These are phyloP conservation scores for Micractinium conductrix DNA, from an alignment of 139 green algal genomes.

Conservation along the genomic window DNA sequence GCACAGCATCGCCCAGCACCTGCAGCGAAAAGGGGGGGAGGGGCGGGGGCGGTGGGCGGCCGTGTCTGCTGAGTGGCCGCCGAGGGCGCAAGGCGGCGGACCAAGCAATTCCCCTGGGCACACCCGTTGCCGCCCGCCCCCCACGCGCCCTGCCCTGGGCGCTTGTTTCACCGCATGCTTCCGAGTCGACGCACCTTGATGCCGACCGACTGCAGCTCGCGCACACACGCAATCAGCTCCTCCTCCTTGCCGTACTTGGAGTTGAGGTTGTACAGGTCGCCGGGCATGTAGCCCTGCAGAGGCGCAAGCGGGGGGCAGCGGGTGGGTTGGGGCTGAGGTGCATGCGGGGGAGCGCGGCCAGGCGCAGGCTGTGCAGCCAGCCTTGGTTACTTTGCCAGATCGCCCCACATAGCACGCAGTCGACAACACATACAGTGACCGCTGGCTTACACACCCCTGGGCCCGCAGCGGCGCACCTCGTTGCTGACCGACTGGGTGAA, in stretches of 20 bases:
- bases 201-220: slow-evolving; percentile 57
- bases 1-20: slow-evolving; percentile 48
- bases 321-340: not conserved
- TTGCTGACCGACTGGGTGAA: slow-evolving; percentile 89
- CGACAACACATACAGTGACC: no score
- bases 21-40: no score
- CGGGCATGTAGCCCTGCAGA: slow-evolving; percentile 26
- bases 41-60: no score
- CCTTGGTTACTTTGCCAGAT: no score
- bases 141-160: not conserved
- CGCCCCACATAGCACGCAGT: no score
- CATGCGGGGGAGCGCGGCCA: not conserved
- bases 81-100: no score
- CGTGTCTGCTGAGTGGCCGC: no score
- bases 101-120: no score
- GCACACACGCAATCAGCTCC: slow-evolving; percentile 60
- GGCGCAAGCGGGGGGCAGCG: not conserved
- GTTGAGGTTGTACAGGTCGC: slow-evolving; percentile 86
- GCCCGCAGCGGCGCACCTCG: slow-evolving; percentile 72
- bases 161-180: slow-evolving; percentile 76
- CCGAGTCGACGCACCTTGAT: slow-evolving; percentile 89
- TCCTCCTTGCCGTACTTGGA: slow-evolving; percentile 76
- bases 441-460: not conserved
- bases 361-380: no score
- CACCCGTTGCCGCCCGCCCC: no score